Percentiles rank a stretch among this genome's conserved stretches.
phyloP scores from a whole-genome alignment of 2,329 filamentous ascomycete species.

The Ilyonectria robusta region DNA sequence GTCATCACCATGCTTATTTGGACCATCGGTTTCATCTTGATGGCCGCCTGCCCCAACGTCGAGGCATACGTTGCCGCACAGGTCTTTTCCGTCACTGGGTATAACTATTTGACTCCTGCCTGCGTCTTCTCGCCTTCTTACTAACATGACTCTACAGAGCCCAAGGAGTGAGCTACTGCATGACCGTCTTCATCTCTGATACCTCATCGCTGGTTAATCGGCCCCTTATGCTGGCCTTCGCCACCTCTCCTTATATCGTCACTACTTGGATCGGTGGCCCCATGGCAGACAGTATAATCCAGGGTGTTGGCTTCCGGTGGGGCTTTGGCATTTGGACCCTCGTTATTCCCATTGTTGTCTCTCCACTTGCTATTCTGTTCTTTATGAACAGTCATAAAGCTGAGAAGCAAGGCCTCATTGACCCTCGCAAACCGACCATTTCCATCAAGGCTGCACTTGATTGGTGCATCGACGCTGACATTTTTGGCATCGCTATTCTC shows the following conservation, averaged over 20 bases:
- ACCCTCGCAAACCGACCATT: slow-evolving; percentile 33
- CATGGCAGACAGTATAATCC: slow-evolving; percentile 66
- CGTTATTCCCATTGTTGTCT: slow-evolving; percentile 22
- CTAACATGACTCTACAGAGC: slow-evolving; percentile 58
- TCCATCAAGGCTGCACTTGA: slow-evolving; percentile 47
- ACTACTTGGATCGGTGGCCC: slow-evolving; percentile 76
- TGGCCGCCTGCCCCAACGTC: slow-evolving; percentile 67
- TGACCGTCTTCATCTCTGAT: slow-evolving; percentile 76
- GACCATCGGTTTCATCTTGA: slow-evolving; percentile 68
- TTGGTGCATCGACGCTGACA: slow-evolving; percentile 73
- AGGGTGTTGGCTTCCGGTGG: slow-evolving; percentile 75
- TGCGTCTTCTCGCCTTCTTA: neutral
- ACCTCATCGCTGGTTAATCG: slow-evolving; percentile 76
- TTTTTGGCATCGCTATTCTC: slow-evolving; percentile 69
- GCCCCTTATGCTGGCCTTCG: slow-evolving; percentile 74
- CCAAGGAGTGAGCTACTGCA: slow-evolving; percentile 59
- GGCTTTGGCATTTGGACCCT: slow-evolving; percentile 68
- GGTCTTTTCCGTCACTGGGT: slow-evolving; percentile 65
- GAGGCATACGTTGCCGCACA: slow-evolving; percentile 66
- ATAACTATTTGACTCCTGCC: neutral
- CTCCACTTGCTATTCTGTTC: slow-evolving; percentile 19
- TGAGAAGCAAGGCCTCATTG: slow-evolving; percentile 64
- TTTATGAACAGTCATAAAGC: slow-evolving; percentile 62
- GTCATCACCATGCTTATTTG: slow-evolving; percentile 64
- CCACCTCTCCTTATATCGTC: slow-evolving; percentile 75